Base-by-base conservation (phyloP, 805 yeast genomes). In the Metschnikowia shivogae region DNA sequence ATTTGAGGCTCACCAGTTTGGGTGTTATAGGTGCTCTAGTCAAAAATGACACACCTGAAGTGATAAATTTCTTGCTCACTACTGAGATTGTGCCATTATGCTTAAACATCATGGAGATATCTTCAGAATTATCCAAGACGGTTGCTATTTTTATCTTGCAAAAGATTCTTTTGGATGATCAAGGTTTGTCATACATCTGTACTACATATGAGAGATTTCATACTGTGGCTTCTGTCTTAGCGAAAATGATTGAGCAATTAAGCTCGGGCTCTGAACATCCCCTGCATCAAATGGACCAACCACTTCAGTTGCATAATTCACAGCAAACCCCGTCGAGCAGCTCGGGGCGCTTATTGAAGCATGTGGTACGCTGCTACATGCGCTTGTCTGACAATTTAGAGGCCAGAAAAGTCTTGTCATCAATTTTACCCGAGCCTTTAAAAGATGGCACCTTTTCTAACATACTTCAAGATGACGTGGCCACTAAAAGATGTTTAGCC, bases 1-100 rank as follows among this genome's bases (percentile, higher is more conserved):
- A 93, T 62, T 76, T 92, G 58, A 76, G 98, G 52, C 76, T 92
- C 52, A 93, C 99, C 1, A 86, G 96, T 43, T 77, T 92, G 49
- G 99, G 99, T 33, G 99, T 92, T 6, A 87, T 92, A 61, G 99
- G 99, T 17, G 98, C 99, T 0, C 72, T 92, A 45, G 98, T 93
- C 22, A 92, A 93, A 58, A 92, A 90, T 63, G 99, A 92, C 60
- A 86, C 96, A 4, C 89, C 96, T 12, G 96, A 92, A 56, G 98
- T 92, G 36, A 90, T 93, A 50, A 86, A 86, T 50, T 92, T 93
- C 60, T 69, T 92, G 58, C 73, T 92, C 36, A 83, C 96, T n/a
- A 93, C 99, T 0, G 99, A 92, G 63, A 92, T 93, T 56, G 95
- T 93, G 29, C 99, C 99, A 5, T 69, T 93, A 45, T 93, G 99